phyloP scores from a whole-genome alignment of 805 yeast genomes.

The Metschnikowia colocasiae region DNA sequence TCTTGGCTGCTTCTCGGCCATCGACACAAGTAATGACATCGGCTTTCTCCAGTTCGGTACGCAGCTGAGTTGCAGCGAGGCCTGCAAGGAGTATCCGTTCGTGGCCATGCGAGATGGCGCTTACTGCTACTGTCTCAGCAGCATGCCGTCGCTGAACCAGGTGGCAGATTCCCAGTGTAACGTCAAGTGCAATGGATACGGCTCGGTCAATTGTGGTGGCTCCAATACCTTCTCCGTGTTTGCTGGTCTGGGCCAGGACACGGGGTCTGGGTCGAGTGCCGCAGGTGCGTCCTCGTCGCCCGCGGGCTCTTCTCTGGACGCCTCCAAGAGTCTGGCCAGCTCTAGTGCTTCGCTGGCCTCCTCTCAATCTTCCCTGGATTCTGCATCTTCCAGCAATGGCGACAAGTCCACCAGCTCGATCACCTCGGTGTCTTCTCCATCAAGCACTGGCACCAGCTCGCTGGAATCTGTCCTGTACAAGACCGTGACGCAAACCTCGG shows the following conservation, averaged over 20 bases:
- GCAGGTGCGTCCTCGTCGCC: neutral
- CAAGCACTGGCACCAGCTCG: neutral
- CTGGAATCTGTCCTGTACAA: constrained; percentile 5
- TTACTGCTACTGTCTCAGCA: constrained; percentile 37
- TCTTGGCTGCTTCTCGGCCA: constrained; percentile 31
- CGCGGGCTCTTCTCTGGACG: neutral
- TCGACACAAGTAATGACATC: constrained; percentile 22
- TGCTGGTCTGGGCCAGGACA: neutral
- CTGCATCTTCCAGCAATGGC: neutral
- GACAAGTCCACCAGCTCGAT: neutral
- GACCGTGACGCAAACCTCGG: constrained; percentile 15
- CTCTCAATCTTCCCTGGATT: neutral
- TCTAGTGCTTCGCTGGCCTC: neutral
- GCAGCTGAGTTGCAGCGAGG: constrained; percentile 25
- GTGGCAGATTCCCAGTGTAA: constrained; percentile 24
- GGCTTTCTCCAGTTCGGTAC: constrained; percentile 30
- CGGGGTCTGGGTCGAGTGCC: constrained; percentile 20
- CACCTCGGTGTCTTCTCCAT: neutral
- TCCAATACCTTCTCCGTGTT: constrained; percentile 28
- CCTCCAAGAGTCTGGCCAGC: no score
- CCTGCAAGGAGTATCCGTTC: constrained; percentile 34
- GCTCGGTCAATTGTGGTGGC: constrained; percentile 38
- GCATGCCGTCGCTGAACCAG: constrained; percentile 23
- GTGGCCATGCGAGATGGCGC: constrained; percentile 36
- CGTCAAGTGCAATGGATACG: constrained; percentile 34